Evolutionary conservation across 1,284 basidiomycete genomes (phyloP), one percentile per base, ranked within the genome.

Genomic region (Cryptococcus sp.): DNA sequence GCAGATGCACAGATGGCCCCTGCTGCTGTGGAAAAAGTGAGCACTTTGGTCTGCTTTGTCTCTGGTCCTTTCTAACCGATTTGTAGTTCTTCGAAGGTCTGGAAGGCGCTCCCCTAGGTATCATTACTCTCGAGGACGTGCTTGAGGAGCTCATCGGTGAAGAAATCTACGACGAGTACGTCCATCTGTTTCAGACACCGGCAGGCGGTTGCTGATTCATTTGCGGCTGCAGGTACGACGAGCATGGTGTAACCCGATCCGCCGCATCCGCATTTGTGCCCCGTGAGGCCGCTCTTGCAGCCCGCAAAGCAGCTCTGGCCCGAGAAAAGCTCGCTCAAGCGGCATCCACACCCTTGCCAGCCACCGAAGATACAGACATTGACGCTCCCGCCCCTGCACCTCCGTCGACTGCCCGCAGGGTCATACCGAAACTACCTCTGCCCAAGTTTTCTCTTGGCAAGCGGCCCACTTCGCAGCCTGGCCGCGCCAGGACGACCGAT

Each of bases 121-220:
- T 95, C 73, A 94, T 95, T 65, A 95, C 93, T 1, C 83, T 95
- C 3, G 93, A 95, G 76, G 92, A 95, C 66, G 90, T 95, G 17
- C 82, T 95, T 10, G 92, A 95, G 84, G 91, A 92, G 71, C 82
- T 93, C 8, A 91, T 93, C 54, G 90, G 91, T 20, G 90, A 92
- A 79, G 90, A 92, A 69, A 93, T 93, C 51, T 90, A 90, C 65
- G 91, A 93, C 71, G 90, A 93, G 78, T 91, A 47, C 61, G 62
- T 56, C 22, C 47, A 3, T 20, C 45, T n/a, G 35, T 13, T 16
- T 40, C 27, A 22, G 16, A 23, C 22, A 20, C 3, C 15, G 16
- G 25, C 41, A 23, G 49, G 13, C n/a, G 47, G 7, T 11, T n/a
- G 22, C 44, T 38, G 11, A 40, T 11, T 35, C 19, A 19, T n/a